Evolutionary conservation across 768 basidiomycete species (phyloP).

Genomic region (Lactifluus echinatus): DNA sequence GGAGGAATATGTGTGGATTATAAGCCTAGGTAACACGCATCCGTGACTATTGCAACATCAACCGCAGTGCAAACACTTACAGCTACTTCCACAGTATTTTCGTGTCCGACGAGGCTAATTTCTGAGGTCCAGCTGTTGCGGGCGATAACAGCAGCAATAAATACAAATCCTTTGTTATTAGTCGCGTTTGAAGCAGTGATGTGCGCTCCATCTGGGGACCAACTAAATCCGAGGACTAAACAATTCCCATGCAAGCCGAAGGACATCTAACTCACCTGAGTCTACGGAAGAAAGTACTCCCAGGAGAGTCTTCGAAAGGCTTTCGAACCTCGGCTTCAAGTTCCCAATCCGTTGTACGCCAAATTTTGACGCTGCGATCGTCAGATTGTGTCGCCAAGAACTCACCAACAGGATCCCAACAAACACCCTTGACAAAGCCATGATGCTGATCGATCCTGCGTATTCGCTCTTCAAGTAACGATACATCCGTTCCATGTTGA

Average conservation of each 20-base stretch:
- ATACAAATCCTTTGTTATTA: constrained; percentile 92
- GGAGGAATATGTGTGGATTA: constrained; percentile 90
- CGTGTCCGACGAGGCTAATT: constrained; percentile 92
- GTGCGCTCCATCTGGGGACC: constrained; percentile 99
- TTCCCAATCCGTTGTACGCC: constrained; percentile 90
- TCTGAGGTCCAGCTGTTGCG: constrained; percentile 85
- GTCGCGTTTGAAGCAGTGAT: constrained; percentile 97
- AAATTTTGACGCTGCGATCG: constrained; percentile 93
- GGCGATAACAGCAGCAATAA: constrained; percentile 93
- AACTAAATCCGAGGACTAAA: constrained; percentile 39
- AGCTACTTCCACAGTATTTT: constrained; percentile 93
- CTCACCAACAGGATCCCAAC: constrained; percentile 98
- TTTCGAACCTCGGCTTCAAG: constrained; percentile 78
- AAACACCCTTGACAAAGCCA: constrained; percentile 97
- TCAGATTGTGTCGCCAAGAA: constrained; percentile 97
- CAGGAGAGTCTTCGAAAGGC: constrained; percentile 90
- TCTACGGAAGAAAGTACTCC: constrained; percentile 88
- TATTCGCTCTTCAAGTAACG: constrained; percentile 53
- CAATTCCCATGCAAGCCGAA: neutral
- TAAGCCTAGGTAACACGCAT: constrained; percentile 51
- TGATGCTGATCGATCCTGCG: constrained; percentile 81
- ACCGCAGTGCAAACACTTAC: constrained; percentile 37
- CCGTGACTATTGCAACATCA: neutral
- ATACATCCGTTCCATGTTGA: neutral
- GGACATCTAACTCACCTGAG: constrained; percentile 49